These are phyloP conservation scores for Auricularia sp. DNA, from an alignment of 768 basidiomycete genomes.

Conservation along the genomic window DNA sequence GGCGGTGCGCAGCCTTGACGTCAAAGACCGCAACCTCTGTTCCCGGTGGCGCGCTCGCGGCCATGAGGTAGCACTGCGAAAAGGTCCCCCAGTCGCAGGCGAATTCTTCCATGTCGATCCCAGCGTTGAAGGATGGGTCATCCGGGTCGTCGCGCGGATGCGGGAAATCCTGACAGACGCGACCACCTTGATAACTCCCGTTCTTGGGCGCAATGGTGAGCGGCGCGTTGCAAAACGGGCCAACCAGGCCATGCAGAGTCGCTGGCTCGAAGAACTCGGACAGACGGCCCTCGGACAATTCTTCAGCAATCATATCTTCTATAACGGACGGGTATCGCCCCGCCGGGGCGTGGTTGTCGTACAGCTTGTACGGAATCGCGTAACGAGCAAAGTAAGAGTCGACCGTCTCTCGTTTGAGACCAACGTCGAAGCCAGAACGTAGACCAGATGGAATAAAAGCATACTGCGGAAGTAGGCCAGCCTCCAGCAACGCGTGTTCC, in stretches of 20 bases:
- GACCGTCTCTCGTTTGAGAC: too few species aligned
- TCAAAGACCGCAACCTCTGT: constrained; percentile 8
- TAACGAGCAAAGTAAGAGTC: too few species aligned
- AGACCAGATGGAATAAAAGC: too few species aligned
- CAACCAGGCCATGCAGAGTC: constrained; percentile 17
- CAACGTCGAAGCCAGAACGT: too few species aligned
- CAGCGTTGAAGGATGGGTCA: constrained; percentile 21
- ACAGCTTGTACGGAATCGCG: not conserved
- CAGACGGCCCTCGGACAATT: not conserved
- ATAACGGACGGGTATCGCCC: not conserved
- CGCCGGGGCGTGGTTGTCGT: not conserved
- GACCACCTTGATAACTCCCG: not conserved
- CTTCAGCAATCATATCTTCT: not conserved
- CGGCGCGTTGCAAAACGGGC: constrained; percentile 21
- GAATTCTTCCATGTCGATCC: constrained; percentile 19
- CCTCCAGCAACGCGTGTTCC: too few species aligned
- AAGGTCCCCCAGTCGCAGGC: constrained; percentile 13
- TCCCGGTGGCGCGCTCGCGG: constrained; percentile 6
- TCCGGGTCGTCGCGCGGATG: constrained; percentile 17
- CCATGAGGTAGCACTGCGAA: constrained; percentile 4
- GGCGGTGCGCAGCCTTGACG: constrained; percentile 5
- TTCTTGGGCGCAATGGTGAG: constrained; percentile 18
- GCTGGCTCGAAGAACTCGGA: constrained; percentile 5
- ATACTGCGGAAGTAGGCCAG: too few species aligned
- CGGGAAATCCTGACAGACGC: constrained; percentile 23